Base-by-base conservation (phyloP, 2,329 filamentous ascomycete genomes). In the Clarireedia sp. region DNA sequence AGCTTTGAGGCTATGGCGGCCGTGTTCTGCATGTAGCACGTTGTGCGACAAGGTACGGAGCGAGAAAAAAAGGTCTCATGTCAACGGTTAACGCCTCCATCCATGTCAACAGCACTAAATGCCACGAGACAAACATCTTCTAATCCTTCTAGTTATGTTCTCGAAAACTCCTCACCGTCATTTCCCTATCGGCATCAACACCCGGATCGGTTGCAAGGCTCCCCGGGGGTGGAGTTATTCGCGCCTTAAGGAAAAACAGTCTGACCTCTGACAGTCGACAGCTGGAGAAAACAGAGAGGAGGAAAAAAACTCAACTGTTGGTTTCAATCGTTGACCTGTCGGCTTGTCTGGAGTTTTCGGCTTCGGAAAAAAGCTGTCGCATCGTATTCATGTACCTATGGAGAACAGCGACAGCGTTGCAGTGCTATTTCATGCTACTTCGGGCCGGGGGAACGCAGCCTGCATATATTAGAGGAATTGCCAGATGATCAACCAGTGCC, bases 1-100 rank as follows among this genome's bases (percentile, higher is more conserved):
- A 46, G 51, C 33, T 24, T n/a, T 1, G 24, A 47, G 23, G 2
- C 21, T n/a, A 52, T 24, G 40, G 43, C 51, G 43, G 51, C 43
- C 51, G 51, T 53, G 47, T 53, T 44, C 51, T 53, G 51, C 51
- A 48, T 48, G n/a, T 23, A 29, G 21, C 51, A 53, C 51, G 51
- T 53, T 41, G 38, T 19, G 51, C 26, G 19, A 47, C 51, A 21
- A 40, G 51, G 51, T 37, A 53, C 43, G 43, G 51, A 29, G 33
- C 17, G 9, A 37, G 24, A 26, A 19, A 53, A 45, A 45, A 29
- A n/a, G n/a, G 37, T 41, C 48, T 41, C 48, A 24, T 5, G 24
- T 38, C 4, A 33, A 33, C 10, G 29, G 24, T 38, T 33, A 33
- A 33, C 10, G 29, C 29, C 10, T 33, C 19, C 3, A 17, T 17